These are phyloP conservation scores for Microcos paniculata DNA, from an alignment of 345 rosid species.

Conservation along the genomic window DNA sequence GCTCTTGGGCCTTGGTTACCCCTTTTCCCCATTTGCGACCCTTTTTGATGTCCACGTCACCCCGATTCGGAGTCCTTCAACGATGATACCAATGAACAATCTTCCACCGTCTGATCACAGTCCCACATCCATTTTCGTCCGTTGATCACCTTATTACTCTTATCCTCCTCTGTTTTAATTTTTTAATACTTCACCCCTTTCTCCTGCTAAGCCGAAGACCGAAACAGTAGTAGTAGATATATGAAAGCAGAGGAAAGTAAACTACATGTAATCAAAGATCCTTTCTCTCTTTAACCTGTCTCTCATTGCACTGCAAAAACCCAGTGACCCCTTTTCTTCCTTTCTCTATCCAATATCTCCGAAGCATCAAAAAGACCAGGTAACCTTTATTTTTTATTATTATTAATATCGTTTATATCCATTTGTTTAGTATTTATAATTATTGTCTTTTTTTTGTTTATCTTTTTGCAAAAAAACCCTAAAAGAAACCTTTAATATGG, in stretches of 20 bases:
- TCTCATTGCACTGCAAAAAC: background rate
- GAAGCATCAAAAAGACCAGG: conserved; percentile 21
- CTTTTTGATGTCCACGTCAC: conserved; percentile 31
- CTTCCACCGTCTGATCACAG: conserved; percentile 31
- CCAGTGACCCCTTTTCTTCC: conserved; percentile 6
- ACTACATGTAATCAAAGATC: conserved; percentile 16
- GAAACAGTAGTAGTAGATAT: background rate
- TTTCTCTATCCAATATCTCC: conserved; percentile 10
- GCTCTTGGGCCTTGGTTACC: background rate
- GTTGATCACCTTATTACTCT: conserved; percentile 16
- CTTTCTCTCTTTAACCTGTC: conserved; percentile 1
- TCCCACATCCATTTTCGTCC: conserved; percentile 22
- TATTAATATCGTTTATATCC: background rate
- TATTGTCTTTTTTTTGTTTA: background rate
- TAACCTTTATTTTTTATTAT: background rate
- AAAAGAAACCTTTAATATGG: background rate
- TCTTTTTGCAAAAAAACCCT: background rate
- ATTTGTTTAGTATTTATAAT: conserved; percentile 10
- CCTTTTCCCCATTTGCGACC: background rate
- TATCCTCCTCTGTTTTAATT: background rate
- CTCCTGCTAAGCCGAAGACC: background rate
- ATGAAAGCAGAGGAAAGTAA: background rate
- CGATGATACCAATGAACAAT: conserved; percentile 19
- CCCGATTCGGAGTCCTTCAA: conserved; percentile 24
- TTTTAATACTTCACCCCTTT: background rate